Percentiles rank a stretch among this genome's conserved stretches.
Conservation (phyloP, 2,329 filamentous ascomycete genomes). For the Blastomyces silverae region DNA sequence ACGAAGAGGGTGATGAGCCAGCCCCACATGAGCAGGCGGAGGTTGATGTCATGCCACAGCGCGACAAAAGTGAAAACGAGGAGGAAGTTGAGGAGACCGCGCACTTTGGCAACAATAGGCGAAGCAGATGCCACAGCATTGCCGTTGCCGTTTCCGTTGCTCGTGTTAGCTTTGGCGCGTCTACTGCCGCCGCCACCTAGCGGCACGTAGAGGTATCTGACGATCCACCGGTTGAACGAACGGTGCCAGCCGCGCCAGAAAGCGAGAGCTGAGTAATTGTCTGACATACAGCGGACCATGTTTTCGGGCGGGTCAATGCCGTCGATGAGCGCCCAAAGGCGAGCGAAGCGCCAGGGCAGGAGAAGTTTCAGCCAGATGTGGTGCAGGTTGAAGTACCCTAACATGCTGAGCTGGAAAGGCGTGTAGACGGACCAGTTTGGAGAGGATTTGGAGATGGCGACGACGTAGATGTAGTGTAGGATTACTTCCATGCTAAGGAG, state of each 20-base stretch:
- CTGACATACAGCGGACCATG: conserved; percentile 91
- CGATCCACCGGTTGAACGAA: conserved; percentile 87
- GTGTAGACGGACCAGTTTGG: conserved; percentile 80
- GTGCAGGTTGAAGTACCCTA: conserved; percentile 93
- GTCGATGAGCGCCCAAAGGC: conserved; percentile 88
- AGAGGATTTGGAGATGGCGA: conserved; percentile 76
- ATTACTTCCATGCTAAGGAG: conserved; percentile 86
- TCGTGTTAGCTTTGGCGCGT: conserved; percentile 20
- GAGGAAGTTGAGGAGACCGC: conserved; percentile 67
- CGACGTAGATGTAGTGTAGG: conserved; percentile 86
- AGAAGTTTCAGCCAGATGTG: conserved; percentile 97
- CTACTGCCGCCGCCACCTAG: conserved; percentile 60
- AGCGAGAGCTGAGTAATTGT: conserved; percentile 83
- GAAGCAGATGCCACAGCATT: conserved; percentile 6
- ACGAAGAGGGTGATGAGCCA: conserved; percentile 96
- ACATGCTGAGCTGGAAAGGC: conserved; percentile 76
- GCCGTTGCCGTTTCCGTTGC: neutral
- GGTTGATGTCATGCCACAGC: conserved; percentile 94
- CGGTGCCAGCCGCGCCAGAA: conserved; percentile 98
- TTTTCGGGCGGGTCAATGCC: conserved; percentile 95
- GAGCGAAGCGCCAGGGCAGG: conserved; percentile 96
- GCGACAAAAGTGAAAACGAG: conserved; percentile 94
- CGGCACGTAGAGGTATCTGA: conserved; percentile 90
- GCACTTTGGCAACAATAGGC: conserved; percentile 45
- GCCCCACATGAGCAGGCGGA: conserved; percentile 86